Evolutionary conservation across 1,284 basidiomycete genomes (phyloP), one percentile per base, ranked within the genome.

Genomic region (Moniliophthora roreri): DNA sequence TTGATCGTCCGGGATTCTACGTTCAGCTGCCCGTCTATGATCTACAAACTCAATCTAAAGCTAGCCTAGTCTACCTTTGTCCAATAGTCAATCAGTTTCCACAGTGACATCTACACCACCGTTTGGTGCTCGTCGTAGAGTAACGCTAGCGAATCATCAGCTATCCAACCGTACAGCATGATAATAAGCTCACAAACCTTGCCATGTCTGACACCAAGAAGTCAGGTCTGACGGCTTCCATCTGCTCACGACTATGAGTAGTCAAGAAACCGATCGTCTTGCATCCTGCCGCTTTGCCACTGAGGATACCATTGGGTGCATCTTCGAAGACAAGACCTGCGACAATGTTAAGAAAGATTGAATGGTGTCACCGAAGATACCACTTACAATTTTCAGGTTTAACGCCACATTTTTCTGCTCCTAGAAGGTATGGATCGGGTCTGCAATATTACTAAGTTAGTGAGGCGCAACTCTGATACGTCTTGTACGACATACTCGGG

Each of bases 341-440:
- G 57, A 42, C 38, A 41, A 57, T n/a, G n/a, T 41, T 35, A 38
- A 51, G 44, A 51, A 46, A 45, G 52, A 23, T 35, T 42, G 18
- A 24, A 10, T 26, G 48, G 44, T 18, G 48, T 45, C 35, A 38
- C 50, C 11, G 11, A 50, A 41, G 32, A 20, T 16, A 49, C 24
- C 10, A 66, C 77, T 56, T 50, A 82, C 87, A 91, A 36, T 79
- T 79, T 49, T 75, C 68, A 23, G 85, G 81, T 35, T 80, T 75
- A 10, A 85, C 80, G 1, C 81, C 77, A 63, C 81, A 84, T 54
- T 74, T 74, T 62, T 82, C 69, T 20, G 89, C 89, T 11, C 87
- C 89, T 28, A 86, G 75, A 49, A 91, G 71, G 72, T 94, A 96
- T 5, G 93, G 93, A 63, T 94, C 93, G 7, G 93, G 92, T 70